Percentiles rank a stretch among this genome's conserved stretches.
Evolutionary conservation across 306 rosid species (phyloP).

Genomic region (Dalbergia cochinchinensis): DNA sequence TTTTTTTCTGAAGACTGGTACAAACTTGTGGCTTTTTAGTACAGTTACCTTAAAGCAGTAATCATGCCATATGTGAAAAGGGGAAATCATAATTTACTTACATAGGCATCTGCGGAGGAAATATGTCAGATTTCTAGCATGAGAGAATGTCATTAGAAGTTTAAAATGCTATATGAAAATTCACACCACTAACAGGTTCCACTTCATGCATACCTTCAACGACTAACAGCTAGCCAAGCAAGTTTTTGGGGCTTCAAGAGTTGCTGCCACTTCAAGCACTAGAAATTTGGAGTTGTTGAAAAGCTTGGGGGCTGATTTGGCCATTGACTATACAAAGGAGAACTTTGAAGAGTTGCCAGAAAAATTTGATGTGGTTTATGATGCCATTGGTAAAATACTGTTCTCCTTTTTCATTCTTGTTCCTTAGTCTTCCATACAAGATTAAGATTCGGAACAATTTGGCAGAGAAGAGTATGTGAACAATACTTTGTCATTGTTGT

Average conservation of each 20-base stretch:
- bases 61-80: background rate
- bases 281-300: slow-evolving; percentile 79
- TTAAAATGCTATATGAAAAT: slow-evolving; percentile 2
- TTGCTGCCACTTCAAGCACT: slow-evolving; percentile 91
- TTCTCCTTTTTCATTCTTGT: background rate
- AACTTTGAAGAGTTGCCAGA: slow-evolving; percentile 86
- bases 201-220: slow-evolving; percentile 23
- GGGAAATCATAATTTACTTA: slow-evolving; percentile 8
- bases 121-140: slow-evolving; percentile 23
- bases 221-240: slow-evolving; percentile 80
- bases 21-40: background rate
- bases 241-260: slow-evolving; percentile 91
- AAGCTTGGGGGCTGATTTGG: slow-evolving; percentile 90
- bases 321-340: slow-evolving; percentile 89
- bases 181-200: slow-evolving; percentile 7
- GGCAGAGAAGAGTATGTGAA: background rate
- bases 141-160: background rate
- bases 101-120: background rate
- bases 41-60: background rate
- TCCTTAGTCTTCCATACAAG: background rate
- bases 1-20: background rate
- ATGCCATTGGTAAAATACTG: slow-evolving; percentile 77
- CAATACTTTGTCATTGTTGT: background rate
- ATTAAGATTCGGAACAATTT: slow-evolving; percentile 25
- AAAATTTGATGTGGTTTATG: slow-evolving; percentile 88